Percentiles rank a stretch among this genome's conserved stretches.
These are phyloP conservation scores for Amanita brunnescens DNA, from an alignment of 768 basidiomycete species.

Conservation along the genomic window DNA sequence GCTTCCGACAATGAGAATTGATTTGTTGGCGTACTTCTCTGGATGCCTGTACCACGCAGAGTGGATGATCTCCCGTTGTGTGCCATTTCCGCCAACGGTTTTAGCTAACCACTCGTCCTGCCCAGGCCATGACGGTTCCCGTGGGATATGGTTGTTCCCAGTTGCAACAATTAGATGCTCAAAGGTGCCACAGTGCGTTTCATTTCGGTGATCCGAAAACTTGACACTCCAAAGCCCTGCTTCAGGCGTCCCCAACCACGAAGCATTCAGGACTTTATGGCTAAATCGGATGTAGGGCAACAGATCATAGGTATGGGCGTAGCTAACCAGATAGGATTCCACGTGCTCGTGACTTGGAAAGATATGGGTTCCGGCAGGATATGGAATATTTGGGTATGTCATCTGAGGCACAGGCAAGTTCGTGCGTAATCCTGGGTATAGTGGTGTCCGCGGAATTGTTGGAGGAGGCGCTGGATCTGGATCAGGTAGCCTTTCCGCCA, in stretches of 20 bases:
- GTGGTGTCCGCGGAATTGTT: slow-evolving; percentile 41
- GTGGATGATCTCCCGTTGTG: slow-evolving; percentile 35
- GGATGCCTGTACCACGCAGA: slow-evolving; percentile 47
- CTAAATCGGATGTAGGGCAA: background rate
- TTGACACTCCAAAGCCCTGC: slow-evolving; percentile 1
- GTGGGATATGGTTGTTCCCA: slow-evolving; percentile 44
- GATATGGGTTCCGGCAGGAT: slow-evolving; percentile 39
- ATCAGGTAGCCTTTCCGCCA: slow-evolving; percentile 26
- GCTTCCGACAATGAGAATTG: slow-evolving; percentile 35
- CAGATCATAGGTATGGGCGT: background rate
- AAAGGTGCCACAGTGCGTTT: slow-evolving; percentile 20
- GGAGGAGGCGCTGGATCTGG: slow-evolving; percentile 27
- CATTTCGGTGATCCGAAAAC: background rate
- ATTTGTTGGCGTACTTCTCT: slow-evolving; percentile 29
- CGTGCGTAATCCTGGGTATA: slow-evolving; percentile 45
- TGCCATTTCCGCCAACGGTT: background rate
- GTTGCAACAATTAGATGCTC: slow-evolving; percentile 49
- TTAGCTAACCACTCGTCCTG: slow-evolving; percentile 39
- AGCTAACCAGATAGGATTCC: slow-evolving; percentile 31
- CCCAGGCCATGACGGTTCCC: slow-evolving; percentile 41
- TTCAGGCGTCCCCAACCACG: background rate
- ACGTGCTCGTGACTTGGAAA: slow-evolving; percentile 40
- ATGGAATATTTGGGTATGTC: slow-evolving; percentile 48
- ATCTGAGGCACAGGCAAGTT: slow-evolving; percentile 51
- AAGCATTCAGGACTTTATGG: background rate